phyloP scores from a whole-genome alignment of 2,329 filamentous ascomycete genomes.

The Xylaria sp. region DNA sequence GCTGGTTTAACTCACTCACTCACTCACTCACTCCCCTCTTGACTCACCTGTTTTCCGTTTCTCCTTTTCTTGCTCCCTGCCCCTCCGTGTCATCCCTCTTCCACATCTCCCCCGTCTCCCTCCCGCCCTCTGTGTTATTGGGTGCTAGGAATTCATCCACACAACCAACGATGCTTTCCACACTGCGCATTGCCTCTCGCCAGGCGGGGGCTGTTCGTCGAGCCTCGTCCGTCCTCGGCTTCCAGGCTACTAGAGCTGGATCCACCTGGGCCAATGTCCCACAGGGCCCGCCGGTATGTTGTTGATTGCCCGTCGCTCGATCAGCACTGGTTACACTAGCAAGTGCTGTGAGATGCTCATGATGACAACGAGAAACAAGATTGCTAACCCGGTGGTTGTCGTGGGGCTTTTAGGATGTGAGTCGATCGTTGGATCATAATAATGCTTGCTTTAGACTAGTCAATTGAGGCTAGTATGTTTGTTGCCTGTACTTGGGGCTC shows the following conservation, averaged over 20 bases:
- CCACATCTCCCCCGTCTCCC: too few species aligned
- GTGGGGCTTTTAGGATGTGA: conserved; percentile 53
- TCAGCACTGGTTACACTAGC: not conserved
- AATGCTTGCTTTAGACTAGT: not conserved
- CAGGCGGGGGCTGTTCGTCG: conserved; percentile 55
- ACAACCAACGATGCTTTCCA: conserved; percentile 63
- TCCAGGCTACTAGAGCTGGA: conserved; percentile 64
- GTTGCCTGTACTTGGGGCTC: not conserved
- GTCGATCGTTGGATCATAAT: conserved; percentile 35
- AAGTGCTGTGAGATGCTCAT: conserved; percentile 1
- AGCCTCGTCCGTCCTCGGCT: conserved; percentile 52
- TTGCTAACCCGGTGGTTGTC: conserved; percentile 20
- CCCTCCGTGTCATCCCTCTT: too few species aligned
- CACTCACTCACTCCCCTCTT: too few species aligned
- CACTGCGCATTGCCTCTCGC: conserved; percentile 65
- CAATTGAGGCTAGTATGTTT: conserved; percentile 20
- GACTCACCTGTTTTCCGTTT: too few species aligned
- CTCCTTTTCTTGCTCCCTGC: too few species aligned
- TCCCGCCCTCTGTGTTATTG: too few species aligned
- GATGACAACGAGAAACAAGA: conserved; percentile 26
- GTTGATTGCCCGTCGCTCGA: conserved; percentile 30
- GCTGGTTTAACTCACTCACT: too few species aligned
- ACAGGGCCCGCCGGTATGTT: conserved; percentile 87
- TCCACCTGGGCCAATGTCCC: conserved; percentile 93
- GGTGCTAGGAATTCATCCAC: not conserved